Base-by-base conservation (phyloP, 176 grass and related monocot species). In the Phyllostachys edulis region DNA sequence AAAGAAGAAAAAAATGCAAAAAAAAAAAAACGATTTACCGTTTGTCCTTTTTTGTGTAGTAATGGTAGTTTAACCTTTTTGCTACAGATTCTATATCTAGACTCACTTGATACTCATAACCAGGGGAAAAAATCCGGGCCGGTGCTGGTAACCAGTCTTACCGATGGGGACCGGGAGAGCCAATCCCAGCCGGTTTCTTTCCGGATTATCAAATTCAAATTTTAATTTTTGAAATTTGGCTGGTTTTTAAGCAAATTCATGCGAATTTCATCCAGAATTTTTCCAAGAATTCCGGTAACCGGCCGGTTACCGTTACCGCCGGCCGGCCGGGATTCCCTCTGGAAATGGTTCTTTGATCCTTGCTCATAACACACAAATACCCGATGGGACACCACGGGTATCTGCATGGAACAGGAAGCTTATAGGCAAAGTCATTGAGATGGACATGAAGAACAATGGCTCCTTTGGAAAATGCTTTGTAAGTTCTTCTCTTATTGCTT, bases 391-490 rank as follows among this genome's bases (percentile, higher is more conserved):
- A 46, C 59, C 41, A 9, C 17, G 41, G 12, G 2, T 78, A 14
- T 78, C 16, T 64, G 76, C 76, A 32, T 78, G 76, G 76, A 42
- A 78, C 41, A 29, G 3, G 76, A 64, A 78, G 9, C 59, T 78
- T 46, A 20, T 78, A 60, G 41, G 12, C 20, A 78, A 47, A 64
- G 41, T 14, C 59, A 78, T 21, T 12, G 26, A 21, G 76, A 47
- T 78, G 59, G 76, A 64, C 76, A 63, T 12, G 60, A 78, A 78
- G 41, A 78, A 20, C 5, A 78, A 47, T 20, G 24, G 12, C 9
- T 34, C 24, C 34, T 78, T 64, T 17, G 76, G 76, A 21, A 78
- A 63, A 78, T 78, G 76, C 59, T 78, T 64, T 34, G 76, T 78
- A 46, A 63, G 75, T 32, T 62, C 42, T 61, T 63, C 8, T 47